A percentile compares a stretch with the other conserved stretches of the same genome.
phyloP scores from a whole-genome alignment of 2,329 filamentous ascomycete species.

The Fusarium odoratissimum region DNA sequence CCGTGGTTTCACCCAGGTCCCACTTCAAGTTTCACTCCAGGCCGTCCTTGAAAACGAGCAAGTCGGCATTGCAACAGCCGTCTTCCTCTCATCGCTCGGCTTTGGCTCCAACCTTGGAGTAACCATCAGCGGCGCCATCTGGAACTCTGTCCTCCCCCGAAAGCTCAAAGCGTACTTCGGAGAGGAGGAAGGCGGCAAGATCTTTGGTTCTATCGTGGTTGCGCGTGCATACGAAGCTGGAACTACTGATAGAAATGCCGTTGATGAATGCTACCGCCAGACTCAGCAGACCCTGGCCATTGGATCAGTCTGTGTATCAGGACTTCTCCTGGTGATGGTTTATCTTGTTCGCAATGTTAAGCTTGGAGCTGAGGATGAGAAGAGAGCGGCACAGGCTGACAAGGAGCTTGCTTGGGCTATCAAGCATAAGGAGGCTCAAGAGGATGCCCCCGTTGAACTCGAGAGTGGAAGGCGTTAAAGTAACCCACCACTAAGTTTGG shows the following conservation, averaged over 20 bases:
- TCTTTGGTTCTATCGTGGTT: slow-evolving; percentile 30
- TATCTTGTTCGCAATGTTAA: slow-evolving; percentile 24
- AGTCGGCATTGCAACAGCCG: slow-evolving; percentile 26
- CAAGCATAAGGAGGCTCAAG: slow-evolving; percentile 21
- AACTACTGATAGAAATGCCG: slow-evolving; percentile 2
- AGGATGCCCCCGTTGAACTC: neutral
- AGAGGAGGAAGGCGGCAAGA: slow-evolving; percentile 5
- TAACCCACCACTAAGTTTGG: too few relatives aligned
- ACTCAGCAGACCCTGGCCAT: slow-evolving; percentile 34
- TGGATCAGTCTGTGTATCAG: slow-evolving; percentile 24
- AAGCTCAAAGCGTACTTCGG: slow-evolving; percentile 24
- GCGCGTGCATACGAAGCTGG: slow-evolving; percentile 18
- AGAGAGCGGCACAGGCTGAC: slow-evolving; percentile 25
- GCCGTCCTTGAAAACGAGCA: slow-evolving; percentile 28
- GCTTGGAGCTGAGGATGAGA: slow-evolving; percentile 24
- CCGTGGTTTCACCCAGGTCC: slow-evolving; percentile 24
- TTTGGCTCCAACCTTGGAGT: slow-evolving; percentile 33
- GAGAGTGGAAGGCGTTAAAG: slow-evolving; percentile 1
- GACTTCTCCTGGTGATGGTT: neutral
- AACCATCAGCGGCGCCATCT: slow-evolving; percentile 31
- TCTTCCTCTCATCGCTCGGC: slow-evolving; percentile 26
- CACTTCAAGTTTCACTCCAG: slow-evolving; percentile 15
- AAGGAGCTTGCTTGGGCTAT: slow-evolving; percentile 35
- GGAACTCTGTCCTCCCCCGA: slow-evolving; percentile 29
- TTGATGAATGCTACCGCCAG: slow-evolving; percentile 25